Conservation (phyloP, 2,329 filamentous ascomycete genomes). For the Sporothrix inflata region DNA sequence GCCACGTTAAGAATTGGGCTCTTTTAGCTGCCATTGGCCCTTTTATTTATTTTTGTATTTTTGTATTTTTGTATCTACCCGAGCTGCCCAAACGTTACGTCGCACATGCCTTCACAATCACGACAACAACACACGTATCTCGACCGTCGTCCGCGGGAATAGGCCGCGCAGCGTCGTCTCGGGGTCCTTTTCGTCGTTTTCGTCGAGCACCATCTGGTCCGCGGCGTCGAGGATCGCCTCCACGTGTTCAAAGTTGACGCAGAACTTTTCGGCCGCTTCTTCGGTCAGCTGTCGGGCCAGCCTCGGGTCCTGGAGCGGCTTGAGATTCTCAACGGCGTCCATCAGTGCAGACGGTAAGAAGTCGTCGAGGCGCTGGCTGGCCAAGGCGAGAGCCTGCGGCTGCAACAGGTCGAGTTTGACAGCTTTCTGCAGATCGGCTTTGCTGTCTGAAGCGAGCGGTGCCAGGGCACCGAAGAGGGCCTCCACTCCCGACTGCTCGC, state of each 20-base stretch:
- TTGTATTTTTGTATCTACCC: no score
- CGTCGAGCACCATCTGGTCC: slow-evolving; percentile 43
- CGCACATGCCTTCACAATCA: slow-evolving; percentile 37
- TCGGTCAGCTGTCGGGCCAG: slow-evolving; percentile 78
- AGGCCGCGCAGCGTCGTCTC: slow-evolving; percentile 45
- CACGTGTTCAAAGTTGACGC: slow-evolving; percentile 73
- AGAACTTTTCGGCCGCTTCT: slow-evolving; percentile 81
- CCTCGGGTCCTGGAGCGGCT: slow-evolving; percentile 70
- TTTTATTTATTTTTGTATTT: neutral
- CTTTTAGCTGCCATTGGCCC: neutral
- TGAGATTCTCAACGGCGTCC: slow-evolving; percentile 83
- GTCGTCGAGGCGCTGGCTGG: slow-evolving; percentile 79
- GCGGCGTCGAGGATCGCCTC: slow-evolving; percentile 54
- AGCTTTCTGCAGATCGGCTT: slow-evolving; percentile 58
- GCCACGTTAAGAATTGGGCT: neutral
- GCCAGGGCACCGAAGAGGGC: slow-evolving; percentile 63
- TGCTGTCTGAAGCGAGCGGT: slow-evolving; percentile 41
- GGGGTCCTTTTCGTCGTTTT: slow-evolving; percentile 37
- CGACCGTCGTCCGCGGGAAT: slow-evolving; percentile 63
- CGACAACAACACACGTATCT: slow-evolving; percentile 63
- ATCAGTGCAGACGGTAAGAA: slow-evolving; percentile 92
- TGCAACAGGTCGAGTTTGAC: slow-evolving; percentile 60
- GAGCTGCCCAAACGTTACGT: neutral
- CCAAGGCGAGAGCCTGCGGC: slow-evolving; percentile 61
- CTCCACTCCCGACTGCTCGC: slow-evolving; percentile 73